A percentile compares a stretch with the other conserved stretches of the same genome.
Evolutionary conservation across 306 rosid species (phyloP).

Genomic region (Quercus rubra): DNA sequence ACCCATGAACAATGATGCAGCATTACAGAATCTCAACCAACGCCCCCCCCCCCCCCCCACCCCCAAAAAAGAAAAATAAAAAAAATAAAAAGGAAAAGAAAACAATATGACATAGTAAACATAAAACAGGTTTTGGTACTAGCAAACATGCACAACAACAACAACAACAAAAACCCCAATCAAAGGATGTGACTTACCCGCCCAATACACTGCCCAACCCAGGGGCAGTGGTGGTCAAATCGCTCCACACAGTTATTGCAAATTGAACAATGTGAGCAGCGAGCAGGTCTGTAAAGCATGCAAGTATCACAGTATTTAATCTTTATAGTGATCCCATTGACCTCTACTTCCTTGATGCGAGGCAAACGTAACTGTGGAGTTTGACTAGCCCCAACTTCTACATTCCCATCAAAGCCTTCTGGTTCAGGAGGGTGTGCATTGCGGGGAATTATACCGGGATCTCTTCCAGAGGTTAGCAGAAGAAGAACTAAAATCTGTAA

Average conservation of each 20-base stretch:
- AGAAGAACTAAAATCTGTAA: constrained; percentile 81
- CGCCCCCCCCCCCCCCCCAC: too few species aligned
- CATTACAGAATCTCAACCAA: too few species aligned
- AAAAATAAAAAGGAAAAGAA: background rate
- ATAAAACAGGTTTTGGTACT: background rate
- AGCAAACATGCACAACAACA: too few species aligned
- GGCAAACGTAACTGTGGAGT: constrained; percentile 92
- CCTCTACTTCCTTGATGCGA: constrained; percentile 85
- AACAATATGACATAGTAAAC: constrained; percentile 1
- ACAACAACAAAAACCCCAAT: background rate
- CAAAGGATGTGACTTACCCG: constrained; percentile 56
- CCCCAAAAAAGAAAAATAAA: too few species aligned
- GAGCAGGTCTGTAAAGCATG: constrained; percentile 98
- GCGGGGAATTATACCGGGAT: constrained; percentile 97
- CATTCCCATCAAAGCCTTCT: constrained; percentile 65
- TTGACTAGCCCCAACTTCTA: constrained; percentile 77
- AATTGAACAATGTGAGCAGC: constrained; percentile 98
- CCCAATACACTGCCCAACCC: constrained; percentile 99
- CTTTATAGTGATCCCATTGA: constrained; percentile 69
- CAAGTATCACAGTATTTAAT: constrained; percentile 97
- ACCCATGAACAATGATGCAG: background rate
- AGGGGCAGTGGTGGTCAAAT: constrained; percentile 98
- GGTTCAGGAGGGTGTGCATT: constrained; percentile 97
- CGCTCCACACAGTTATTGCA: constrained; percentile 97
- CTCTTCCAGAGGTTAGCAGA: constrained; percentile 89